Evolutionary conservation across 1,284 basidiomycete genomes (phyloP).

Genomic region (Ganoderma sinense): DNA sequence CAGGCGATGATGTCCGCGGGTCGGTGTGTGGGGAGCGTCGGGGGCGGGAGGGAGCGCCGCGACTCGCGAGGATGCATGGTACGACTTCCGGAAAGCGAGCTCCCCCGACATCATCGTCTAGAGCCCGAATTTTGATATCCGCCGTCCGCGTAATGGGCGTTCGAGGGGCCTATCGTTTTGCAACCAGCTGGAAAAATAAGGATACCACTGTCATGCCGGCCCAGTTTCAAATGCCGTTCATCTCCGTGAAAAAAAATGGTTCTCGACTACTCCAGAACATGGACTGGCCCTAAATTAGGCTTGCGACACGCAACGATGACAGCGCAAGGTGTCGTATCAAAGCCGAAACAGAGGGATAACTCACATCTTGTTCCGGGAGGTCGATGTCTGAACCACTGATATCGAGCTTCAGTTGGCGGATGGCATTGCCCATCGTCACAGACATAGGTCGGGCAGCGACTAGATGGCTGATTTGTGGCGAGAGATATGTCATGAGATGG

Average conservation of each 20-base stretch:
- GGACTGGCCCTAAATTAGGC: background rate
- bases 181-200: background rate
- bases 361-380: slow-evolving; percentile 91
- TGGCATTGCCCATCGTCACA: slow-evolving; percentile 96
- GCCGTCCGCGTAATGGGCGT: no score
- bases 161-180: no score
- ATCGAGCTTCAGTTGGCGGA: slow-evolving; percentile 94
- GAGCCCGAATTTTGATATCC: no score
- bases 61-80: no score
- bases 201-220: background rate
- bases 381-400: slow-evolving; percentile 94
- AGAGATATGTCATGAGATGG: slow-evolving; percentile 88
- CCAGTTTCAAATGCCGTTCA: background rate
- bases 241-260: no score
- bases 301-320: background rate
- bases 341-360: slow-evolving; percentile 36
- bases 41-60: no score
- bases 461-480: slow-evolving; percentile 91
- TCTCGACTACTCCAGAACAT: background rate
- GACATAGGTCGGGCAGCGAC: slow-evolving; percentile 90
- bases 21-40: no score
- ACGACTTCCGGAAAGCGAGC: no score
- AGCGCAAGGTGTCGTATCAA: background rate
- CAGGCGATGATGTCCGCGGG: no score
- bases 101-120: no score